Base-by-base conservation (phyloP, 169 alveolate genomes). In the Plasmodium reichenowi region DNA sequence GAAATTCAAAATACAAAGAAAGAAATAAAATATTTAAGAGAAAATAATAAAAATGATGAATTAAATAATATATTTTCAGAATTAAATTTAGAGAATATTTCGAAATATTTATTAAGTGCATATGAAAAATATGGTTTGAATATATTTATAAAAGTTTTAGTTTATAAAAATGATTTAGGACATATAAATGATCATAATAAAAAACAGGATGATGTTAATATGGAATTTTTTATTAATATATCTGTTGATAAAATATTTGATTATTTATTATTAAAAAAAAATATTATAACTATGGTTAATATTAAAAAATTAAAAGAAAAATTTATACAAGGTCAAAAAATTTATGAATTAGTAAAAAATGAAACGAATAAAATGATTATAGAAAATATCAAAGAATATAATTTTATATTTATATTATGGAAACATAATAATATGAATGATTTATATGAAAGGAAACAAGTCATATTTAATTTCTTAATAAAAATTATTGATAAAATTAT, bases 241-340 rank as follows among this genome's bases (percentile, higher is more conserved):
- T 78, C 78, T 1, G 15, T 78, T 29, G 89, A 78, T 24, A 78
- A 78, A 66, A 66, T 78, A 66, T 78, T 78, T 78, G 89, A 78
- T 17, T 50, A 78, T 38, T 52, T 78, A 26, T 64, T 78, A 66
- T 64, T 78, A 66, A 12, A 60, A 26, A 78, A 78, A 50, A 66
- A 78, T 50, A 78, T 67, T 2, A 9, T 78, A 1, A 48, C 78
- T 0, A 78, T 64, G 66, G 58, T 29, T 6, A 78, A 63, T 17
- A 78, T 78, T n/a, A 78, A 78, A 45, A 64, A 70, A 9, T 78
- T 78, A 78, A 78, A 78, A 70, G 76, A 64, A 52, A 78, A 66
- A 58, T 78, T 78, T 71, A 78, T 78, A 12, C 89, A 78, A 13
- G 89, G 89, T 6, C 89, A 78, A 13, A 64, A 45, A 38, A 26